Conservation (phyloP, 202 grass and related monocot genomes). For the Zizania palustris region DNA sequence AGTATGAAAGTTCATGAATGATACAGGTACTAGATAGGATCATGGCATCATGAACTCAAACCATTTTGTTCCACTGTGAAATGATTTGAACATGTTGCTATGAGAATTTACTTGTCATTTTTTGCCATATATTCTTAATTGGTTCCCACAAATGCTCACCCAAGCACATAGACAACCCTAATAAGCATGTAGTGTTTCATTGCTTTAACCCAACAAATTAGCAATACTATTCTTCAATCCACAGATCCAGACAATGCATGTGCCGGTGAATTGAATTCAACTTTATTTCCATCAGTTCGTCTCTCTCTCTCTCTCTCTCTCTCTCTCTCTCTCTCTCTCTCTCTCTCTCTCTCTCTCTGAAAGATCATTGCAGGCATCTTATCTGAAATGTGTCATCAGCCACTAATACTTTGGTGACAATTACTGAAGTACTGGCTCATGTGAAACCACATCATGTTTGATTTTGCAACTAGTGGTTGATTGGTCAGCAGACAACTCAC, state of each 20-base stretch:
- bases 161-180: slow-evolving; percentile 22
- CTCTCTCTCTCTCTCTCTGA: too few relatives aligned
- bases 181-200: slow-evolving; percentile 10
- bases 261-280: slow-evolving; percentile 28
- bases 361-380: slow-evolving; percentile 24
- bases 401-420: slow-evolving; percentile 27
- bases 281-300: slow-evolving; percentile 25
- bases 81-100: neutral
- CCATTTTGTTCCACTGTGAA: neutral
- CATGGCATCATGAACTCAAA: too few relatives aligned
- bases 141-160: slow-evolving; percentile 3
- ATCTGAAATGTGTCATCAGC: slow-evolving; percentile 12
- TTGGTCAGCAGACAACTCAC: slow-evolving; percentile 32
- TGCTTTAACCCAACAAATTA: slow-evolving; percentile 34
- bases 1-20: too few relatives aligned
- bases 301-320: too few relatives aligned
- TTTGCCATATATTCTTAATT: too few relatives aligned
- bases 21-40: too few relatives aligned
- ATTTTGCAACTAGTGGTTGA: slow-evolving; percentile 34
- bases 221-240: neutral
- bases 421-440: slow-evolving; percentile 4
- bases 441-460: neutral
- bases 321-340: slow-evolving; percentile 25
- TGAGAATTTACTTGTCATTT: neutral
- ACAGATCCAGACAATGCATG: slow-evolving; percentile 15